phyloP scores from a whole-genome alignment of 306 rosid species.

The Cicer bijugum region DNA sequence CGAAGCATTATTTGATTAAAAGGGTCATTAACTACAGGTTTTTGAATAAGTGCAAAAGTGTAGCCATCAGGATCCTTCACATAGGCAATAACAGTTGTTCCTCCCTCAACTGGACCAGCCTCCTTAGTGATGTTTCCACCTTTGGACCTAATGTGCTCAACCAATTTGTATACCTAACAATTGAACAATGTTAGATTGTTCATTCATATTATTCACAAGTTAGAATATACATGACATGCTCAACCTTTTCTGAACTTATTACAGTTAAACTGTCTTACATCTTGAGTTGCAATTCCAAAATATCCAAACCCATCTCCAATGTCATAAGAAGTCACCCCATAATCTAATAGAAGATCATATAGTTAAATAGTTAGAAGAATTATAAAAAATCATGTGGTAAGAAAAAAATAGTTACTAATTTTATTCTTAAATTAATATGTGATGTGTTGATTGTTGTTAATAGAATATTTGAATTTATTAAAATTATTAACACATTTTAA shows the following conservation, averaged over 20 bases:
- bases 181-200: slow-evolving; percentile 25
- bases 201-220: not conserved
- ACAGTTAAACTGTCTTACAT: slow-evolving; percentile 55
- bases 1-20: slow-evolving; percentile 86
- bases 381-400: slow-evolving; percentile 1
- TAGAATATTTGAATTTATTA: no score
- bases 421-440: no score
- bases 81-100: slow-evolving; percentile 68
- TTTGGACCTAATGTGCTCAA: slow-evolving; percentile 65
- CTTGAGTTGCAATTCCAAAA: slow-evolving; percentile 80
- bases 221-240: slow-evolving; percentile 4
- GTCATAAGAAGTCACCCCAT: slow-evolving; percentile 85
- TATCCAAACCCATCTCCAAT: slow-evolving; percentile 90
- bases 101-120: slow-evolving; percentile 87
- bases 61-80: slow-evolving; percentile 98
- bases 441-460: no score
- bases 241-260: not conserved
- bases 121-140: slow-evolving; percentile 87
- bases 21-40: slow-evolving; percentile 68
- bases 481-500: no score
- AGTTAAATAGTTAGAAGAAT: slow-evolving; percentile 30
- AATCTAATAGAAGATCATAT: slow-evolving; percentile 58
- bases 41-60: slow-evolving; percentile 74
- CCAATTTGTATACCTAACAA: slow-evolving; percentile 73
- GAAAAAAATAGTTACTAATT: not conserved